These are phyloP conservation scores for Thymus quinquecostatus DNA, from an alignment of 257 asterid species.

Conservation along the genomic window DNA sequence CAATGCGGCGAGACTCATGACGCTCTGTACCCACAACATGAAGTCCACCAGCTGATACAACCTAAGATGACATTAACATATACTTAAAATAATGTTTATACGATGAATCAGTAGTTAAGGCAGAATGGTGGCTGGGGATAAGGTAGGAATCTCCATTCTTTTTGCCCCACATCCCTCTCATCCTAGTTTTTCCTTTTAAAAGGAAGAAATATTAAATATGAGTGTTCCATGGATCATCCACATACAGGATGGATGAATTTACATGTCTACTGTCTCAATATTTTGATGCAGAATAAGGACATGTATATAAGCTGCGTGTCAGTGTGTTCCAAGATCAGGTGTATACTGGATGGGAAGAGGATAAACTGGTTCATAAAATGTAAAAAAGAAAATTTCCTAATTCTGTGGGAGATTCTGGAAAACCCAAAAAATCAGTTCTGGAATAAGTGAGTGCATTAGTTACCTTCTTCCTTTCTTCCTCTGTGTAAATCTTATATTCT, in stretches of 20 bases:
- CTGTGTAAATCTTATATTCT: constrained; percentile 81
- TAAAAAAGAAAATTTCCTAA: background rate
- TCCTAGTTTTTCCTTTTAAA: background rate
- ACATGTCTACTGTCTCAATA: background rate
- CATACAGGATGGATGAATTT: background rate
- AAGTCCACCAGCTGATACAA: constrained; percentile 91
- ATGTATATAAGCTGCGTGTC: background rate
- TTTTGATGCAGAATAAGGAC: constrained; percentile 22
- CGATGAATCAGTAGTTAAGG: constrained; percentile 15
- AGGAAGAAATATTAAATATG: background rate
- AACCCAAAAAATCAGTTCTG: constrained; percentile 10
- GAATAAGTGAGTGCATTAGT: constrained; percentile 24
- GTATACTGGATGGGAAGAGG: constrained; percentile 4
- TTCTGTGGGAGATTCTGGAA: constrained; percentile 5
- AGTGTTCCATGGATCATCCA: constrained; percentile 3
- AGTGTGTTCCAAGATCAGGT: constrained; percentile 15
- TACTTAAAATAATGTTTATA: constrained; percentile 3
- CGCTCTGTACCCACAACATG: constrained; percentile 99
- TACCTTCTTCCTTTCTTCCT: constrained; percentile 90
- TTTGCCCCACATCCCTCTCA: background rate
- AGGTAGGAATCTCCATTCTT: constrained; percentile 7
- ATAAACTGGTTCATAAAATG: background rate
- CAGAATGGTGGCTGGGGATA: constrained; percentile 17
- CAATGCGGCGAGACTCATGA: constrained; percentile 98
- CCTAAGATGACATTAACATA: constrained; percentile 52